A percentile compares a stretch with the other conserved stretches of the same genome.
Conservation (phyloP, 768 basidiomycete genomes). For the Inosperma sp. region DNA sequence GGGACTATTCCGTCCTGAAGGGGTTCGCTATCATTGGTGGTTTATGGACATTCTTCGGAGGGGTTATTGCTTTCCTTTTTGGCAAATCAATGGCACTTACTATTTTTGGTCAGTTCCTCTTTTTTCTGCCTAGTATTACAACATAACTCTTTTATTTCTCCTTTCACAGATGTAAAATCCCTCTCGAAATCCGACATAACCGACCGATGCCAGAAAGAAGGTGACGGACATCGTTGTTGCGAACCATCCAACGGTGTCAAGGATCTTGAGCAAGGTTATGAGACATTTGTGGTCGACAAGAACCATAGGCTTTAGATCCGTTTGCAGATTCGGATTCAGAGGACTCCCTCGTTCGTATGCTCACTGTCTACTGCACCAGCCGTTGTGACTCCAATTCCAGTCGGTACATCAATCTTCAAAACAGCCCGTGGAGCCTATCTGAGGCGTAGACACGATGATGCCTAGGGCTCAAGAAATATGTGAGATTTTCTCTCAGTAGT, state of each 20-base stretch:
- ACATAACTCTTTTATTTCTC: not conserved
- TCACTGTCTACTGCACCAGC: no score
- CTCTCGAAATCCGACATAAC: not conserved
- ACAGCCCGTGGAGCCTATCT: no score
- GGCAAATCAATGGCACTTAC: not conserved
- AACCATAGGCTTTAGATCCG: no score
- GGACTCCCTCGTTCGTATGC: no score
- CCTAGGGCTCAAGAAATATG: no score
- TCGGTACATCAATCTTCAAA: no score
- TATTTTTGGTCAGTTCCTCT: not conserved
- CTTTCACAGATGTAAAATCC: not conserved
- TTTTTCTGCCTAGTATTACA: not conserved
- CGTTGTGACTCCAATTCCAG: no score
- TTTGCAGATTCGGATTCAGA: no score
- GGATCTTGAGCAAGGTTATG: not conserved
- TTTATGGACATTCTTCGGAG: constrained; percentile 7
- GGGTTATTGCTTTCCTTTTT: constrained; percentile 4
- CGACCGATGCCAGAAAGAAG: not conserved
- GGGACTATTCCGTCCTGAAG: not conserved
- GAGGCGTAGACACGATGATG: no score
- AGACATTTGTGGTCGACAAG: not conserved
- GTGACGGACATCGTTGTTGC: not conserved
- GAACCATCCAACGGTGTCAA: not conserved
- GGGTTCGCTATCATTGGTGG: constrained; percentile 5
- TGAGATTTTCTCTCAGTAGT: no score